Evolutionary conservation across 257 asterid genomes (phyloP).

Genomic region (Salvia hispanica): DNA sequence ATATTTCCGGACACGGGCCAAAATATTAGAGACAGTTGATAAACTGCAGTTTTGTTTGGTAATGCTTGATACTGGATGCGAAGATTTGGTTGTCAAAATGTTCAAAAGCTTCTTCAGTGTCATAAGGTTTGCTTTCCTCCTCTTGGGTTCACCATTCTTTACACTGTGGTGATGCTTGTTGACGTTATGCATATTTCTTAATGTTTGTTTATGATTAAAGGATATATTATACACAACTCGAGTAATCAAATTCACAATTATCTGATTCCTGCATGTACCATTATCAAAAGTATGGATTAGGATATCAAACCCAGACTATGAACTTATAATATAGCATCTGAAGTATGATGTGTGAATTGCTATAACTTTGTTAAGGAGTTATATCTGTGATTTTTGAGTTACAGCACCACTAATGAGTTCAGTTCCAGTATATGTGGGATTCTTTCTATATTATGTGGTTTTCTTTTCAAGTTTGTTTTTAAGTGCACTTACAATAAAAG

Average conservation of each 20-base stretch:
- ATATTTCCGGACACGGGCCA: conserved; percentile 57
- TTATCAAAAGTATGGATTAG: neutral
- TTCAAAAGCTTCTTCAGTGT: conserved; percentile 66
- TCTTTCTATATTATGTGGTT: neutral
- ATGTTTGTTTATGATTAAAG: neutral
- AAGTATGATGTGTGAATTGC: neutral
- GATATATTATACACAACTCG: neutral
- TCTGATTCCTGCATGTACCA: neutral
- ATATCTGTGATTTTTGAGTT: conserved; percentile 5
- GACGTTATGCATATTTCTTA: conserved; percentile 20
- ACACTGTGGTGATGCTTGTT: neutral
- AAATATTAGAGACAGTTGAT: conserved; percentile 67
- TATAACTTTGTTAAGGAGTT: neutral
- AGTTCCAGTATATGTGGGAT: neutral
- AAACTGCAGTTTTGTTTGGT: conserved; percentile 59
- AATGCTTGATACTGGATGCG: conserved; percentile 79
- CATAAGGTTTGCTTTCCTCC: conserved; percentile 57
- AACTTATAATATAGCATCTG: neutral
- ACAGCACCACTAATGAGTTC: neutral
- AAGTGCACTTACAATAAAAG: neutral
- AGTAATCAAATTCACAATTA: neutral
- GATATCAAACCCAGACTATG: conserved; percentile 6
- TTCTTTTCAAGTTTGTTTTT: neutral
- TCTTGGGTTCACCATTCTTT: conserved; percentile 4
- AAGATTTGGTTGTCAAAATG: conserved; percentile 74